These are phyloP conservation scores for Kandelia obovata DNA, from an alignment of 345 rosid species.

Conservation along the genomic window DNA sequence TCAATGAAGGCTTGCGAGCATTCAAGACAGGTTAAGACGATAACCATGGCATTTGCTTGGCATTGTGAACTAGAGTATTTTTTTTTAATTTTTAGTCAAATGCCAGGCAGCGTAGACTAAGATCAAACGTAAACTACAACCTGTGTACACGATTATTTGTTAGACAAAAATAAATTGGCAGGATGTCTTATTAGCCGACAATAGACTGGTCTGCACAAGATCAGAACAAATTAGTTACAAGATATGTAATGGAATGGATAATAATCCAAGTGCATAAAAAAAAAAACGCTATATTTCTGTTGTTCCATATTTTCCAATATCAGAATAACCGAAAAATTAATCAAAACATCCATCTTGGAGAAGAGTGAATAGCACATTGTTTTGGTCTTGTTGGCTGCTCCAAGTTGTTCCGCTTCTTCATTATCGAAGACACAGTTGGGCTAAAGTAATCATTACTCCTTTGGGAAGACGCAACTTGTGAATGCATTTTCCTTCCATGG, in stretches of 20 bases:
- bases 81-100: too few relatives aligned
- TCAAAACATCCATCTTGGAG: constrained; percentile 87
- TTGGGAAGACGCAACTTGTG: constrained; percentile 80
- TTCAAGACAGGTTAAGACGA: too few relatives aligned
- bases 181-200: constrained; percentile 38
- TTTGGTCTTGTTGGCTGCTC: constrained; percentile 46
- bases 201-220: constrained; percentile 38
- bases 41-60: neutral
- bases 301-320: constrained; percentile 22
- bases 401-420: constrained; percentile 67
- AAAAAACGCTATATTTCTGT: constrained; percentile 17
- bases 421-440: constrained; percentile 87
- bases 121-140: neutral
- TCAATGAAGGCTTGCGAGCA: too few relatives aligned
- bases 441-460: constrained; percentile 88
- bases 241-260: constrained; percentile 12
- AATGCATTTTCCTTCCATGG: constrained; percentile 66
- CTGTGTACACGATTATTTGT: constrained; percentile 4
- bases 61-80: neutral
- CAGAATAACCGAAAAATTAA: neutral
- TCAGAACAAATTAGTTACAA: constrained; percentile 40
- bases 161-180: constrained; percentile 10
- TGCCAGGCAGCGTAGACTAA: neutral
- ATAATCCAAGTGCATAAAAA: constrained; percentile 8
- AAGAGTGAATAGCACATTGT: constrained; percentile 54